Evolutionary conservation across 2,329 filamentous ascomycete species (phyloP), one percentile per base, ranked within the genome.

Genomic region (Albophoma yamanashiensis): DNA sequence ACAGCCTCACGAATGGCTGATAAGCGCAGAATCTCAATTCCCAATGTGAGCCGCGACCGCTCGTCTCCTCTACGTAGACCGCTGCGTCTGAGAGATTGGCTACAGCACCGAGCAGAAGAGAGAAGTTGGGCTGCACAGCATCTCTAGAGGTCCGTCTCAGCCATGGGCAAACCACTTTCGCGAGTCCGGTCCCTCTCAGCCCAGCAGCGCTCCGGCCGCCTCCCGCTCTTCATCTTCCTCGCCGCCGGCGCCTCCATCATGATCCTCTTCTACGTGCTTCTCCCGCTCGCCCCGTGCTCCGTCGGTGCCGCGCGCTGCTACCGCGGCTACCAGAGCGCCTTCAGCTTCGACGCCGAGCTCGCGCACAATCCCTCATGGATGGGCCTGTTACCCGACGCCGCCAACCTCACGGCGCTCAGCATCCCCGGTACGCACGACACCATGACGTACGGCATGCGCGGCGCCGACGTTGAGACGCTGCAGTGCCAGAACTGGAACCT

Each of bases 361-460:
- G 66, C 68, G 39, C 63, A 69, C 50, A 67, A 73, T 38, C 67
- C 73, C 8, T 58, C 62, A 43, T 81, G 79, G 79, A 80, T 80
- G 79, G 68, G 68, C 25, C 57, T 57, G 8, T 66, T 81, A 12
- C 75, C 76, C 36, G 75, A 80, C 67, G 62, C 68, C 34, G 68
- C 72, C 43, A 70, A 68, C 55, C 67, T 82, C 40, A 72, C 77
- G 39, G 73, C 68, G 57, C 71, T 82, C 50, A 79, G 78, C 55
- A 75, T 82, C 61, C 80, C 79, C 0, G 80, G 80, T 38, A 81
- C 79, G 1, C 79, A 82, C 69, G 79, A 82, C 67, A 81, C 79
- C 31, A 76, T 82, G 75, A 81, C 80, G 22, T 78, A 76, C 63
- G 66, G 69, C 52, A 69, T 79, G 59, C 64, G 61, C n/a, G 6